Percentiles rank a stretch among this genome's conserved stretches.
Conservation (phyloP, 2,329 filamentous ascomycete genomes). For the Magnaporthales sp. region DNA sequence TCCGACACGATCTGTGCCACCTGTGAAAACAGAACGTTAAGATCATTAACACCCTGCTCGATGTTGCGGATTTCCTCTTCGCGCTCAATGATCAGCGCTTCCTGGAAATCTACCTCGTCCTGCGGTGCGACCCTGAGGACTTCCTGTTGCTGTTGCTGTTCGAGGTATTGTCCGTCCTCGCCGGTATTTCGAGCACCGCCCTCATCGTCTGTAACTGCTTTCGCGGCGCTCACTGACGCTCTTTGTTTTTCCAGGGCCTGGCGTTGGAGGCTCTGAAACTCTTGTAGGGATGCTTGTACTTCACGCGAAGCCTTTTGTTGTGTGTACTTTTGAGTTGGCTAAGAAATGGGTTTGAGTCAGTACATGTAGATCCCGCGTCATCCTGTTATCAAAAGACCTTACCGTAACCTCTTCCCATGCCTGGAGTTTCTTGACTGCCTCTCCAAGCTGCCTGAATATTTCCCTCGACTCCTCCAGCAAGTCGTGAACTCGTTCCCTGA, state of each 20-base stretch:
- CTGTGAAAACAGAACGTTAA: conserved; percentile 95
- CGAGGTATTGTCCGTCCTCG: conserved; percentile 34
- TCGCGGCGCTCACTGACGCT: conserved; percentile 73
- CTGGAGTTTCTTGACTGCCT: conserved; percentile 88
- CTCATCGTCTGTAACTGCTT: conserved; percentile 63
- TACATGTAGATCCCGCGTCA: neutral
- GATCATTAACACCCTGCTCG: conserved; percentile 87
- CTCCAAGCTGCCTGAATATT: conserved; percentile 84
- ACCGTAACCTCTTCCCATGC: conserved; percentile 78
- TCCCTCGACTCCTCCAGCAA: conserved; percentile 78
- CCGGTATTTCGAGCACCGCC: conserved; percentile 18
- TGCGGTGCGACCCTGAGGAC: conserved; percentile 78
- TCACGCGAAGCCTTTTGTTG: conserved; percentile 92
- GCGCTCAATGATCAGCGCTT: conserved; percentile 88
- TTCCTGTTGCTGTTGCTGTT: conserved; percentile 61
- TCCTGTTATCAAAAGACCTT: conserved; percentile 21
- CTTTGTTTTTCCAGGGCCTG: conserved; percentile 88
- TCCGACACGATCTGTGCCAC: conserved; percentile 96
- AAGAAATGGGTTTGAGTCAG: neutral
- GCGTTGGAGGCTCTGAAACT: conserved; percentile 90
- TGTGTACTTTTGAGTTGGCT: conserved; percentile 94
- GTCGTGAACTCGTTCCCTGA: conserved; percentile 83
- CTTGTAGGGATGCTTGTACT: conserved; percentile 78
- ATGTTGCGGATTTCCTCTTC: conserved; percentile 97
- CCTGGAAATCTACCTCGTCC: conserved; percentile 95